Evolutionary conservation across 2,329 filamentous ascomycete species (phyloP).

Genomic region (Cucurbitaria berberidis): DNA sequence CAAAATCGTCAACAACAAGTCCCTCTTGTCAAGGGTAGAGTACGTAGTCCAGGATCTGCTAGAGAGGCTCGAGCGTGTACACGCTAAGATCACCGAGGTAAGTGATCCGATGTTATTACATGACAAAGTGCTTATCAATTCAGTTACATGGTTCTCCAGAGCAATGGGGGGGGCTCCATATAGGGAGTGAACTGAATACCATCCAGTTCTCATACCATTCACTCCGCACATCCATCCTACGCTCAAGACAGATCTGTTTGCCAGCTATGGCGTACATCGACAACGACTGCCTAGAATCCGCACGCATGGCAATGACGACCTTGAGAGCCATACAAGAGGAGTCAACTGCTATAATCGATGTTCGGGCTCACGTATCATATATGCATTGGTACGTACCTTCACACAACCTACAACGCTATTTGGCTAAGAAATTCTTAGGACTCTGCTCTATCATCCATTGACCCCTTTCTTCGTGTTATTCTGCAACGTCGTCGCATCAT

Average conservation of each 20-base stretch:
- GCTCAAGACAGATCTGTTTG: slow-evolving; percentile 24
- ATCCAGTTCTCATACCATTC: slow-evolving; percentile 32
- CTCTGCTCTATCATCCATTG: slow-evolving; percentile 27
- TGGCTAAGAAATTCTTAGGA: slow-evolving; percentile 14
- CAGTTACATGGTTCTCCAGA: slow-evolving; percentile 19
- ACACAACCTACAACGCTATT: not conserved
- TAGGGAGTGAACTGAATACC: slow-evolving; percentile 20
- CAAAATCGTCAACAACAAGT: slow-evolving; percentile 19
- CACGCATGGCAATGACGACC: slow-evolving; percentile 24
- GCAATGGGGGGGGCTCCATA: slow-evolving; percentile 22
- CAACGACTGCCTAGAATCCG: slow-evolving; percentile 17
- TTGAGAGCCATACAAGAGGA: slow-evolving; percentile 19
- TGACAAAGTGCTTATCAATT: not conserved
- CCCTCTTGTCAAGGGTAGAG: slow-evolving; percentile 14
- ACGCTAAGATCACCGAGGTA: slow-evolving; percentile 19
- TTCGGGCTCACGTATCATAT: slow-evolving; percentile 19
- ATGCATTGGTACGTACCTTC: slow-evolving; percentile 24
- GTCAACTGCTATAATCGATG: slow-evolving; percentile 10
- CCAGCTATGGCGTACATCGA: slow-evolving; percentile 14
- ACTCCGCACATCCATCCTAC: slow-evolving; percentile 25
- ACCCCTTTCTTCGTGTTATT: slow-evolving; percentile 31
- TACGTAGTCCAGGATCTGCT: slow-evolving; percentile 18
- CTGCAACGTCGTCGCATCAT: slow-evolving; percentile 28
- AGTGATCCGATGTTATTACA: not conserved
- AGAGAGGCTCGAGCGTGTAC: slow-evolving; percentile 15